Base-by-base conservation (phyloP, 345 rosid genomes). In the Cardiospermum halicacabum region DNA sequence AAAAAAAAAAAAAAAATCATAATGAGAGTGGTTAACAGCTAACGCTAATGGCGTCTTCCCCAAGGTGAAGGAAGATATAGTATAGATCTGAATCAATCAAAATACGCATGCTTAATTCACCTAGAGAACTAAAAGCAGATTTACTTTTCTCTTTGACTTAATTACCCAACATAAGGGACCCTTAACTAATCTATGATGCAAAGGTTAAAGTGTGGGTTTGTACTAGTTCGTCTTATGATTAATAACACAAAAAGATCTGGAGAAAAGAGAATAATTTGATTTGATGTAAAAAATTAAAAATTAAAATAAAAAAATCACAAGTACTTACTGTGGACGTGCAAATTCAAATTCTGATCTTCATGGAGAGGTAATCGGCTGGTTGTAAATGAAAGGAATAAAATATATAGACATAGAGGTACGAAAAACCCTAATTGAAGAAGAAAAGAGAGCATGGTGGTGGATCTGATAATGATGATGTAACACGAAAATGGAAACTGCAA, bases 371-470 rank as follows among this genome's bases (percentile, higher is more conserved):
- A 36, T 37, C 47, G 10, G 11, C 22, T 22, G 2, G 12, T 18
- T 11, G 47, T 30, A 57, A 57, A 22, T 8, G 31, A 24, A 47
- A 22, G 51, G 7, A 55, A n/a, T n/a, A n/a, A n/a, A n/a, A n/a
- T n/a, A n/a, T n/a, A n/a, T n/a, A n/a, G n/a, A n/a, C n/a, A n/a
- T n/a, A 22, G 54, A 22, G 57, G 34, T 19, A 45, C 51, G n/a
- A n/a, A n/a, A 62, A 74, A 58, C 73, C 73, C 77, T 69, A 74
- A 69, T 47, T 53, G 9, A 40, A 37, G 16, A 22, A 63, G 24
- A 32, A 12, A 9, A 30, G 12, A n/a, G 18, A 21, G 19, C 51
- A 47, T 53, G 9, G 56, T 25, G 47, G 37, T 53, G 58, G 49
- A 51, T 36, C 53, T 18, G 56, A 57, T 24, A 65, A 47, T 18